Percentiles rank a stretch among this genome's conserved stretches.
phyloP scores from a whole-genome alignment of 2,329 filamentous ascomycete genomes.

The Xylariales sp. region DNA sequence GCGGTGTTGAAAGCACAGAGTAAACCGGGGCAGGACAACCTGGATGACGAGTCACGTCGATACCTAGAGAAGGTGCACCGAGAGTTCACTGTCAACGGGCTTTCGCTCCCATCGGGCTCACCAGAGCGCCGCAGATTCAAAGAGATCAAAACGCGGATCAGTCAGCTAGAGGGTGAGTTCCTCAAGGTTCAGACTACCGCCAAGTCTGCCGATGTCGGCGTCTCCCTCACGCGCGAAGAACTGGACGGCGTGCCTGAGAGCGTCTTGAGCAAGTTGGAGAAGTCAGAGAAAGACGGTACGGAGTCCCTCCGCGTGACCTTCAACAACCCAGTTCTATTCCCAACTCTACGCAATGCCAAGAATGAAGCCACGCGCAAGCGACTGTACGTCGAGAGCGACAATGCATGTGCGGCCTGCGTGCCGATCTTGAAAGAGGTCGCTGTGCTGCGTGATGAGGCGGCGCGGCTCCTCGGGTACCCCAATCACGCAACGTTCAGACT shows the following conservation, averaged over 20 bases:
- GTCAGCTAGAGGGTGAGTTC: background rate
- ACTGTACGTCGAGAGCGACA: background rate
- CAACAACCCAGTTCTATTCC: background rate
- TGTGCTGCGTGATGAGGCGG: constrained; percentile 50
- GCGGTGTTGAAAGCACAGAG: background rate
- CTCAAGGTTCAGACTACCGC: background rate
- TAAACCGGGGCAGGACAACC: background rate
- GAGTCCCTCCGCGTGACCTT: background rate
- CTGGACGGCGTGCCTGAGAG: background rate
- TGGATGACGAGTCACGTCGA: background rate
- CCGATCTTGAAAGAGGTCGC: constrained; percentile 50
- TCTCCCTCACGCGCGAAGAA: background rate
- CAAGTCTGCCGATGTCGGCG: background rate
- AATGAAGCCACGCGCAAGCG: background rate
- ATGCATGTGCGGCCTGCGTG: constrained; percentile 8
- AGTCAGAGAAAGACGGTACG: background rate
- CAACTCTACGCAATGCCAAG: background rate
- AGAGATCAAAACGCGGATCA: background rate
- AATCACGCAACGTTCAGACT: constrained; percentile 53
- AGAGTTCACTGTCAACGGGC: background rate
- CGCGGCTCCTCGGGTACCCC: constrained; percentile 50
- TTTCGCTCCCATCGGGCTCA: background rate
- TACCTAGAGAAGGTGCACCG: background rate
- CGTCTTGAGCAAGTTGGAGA: background rate
- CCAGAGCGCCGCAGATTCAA: background rate